A percentile compares a stretch with the other conserved stretches of the same genome.
These are phyloP conservation scores for Penicillium desertorum DNA, from an alignment of 495 filamentous ascomycete genomes.

Conservation along the genomic window DNA sequence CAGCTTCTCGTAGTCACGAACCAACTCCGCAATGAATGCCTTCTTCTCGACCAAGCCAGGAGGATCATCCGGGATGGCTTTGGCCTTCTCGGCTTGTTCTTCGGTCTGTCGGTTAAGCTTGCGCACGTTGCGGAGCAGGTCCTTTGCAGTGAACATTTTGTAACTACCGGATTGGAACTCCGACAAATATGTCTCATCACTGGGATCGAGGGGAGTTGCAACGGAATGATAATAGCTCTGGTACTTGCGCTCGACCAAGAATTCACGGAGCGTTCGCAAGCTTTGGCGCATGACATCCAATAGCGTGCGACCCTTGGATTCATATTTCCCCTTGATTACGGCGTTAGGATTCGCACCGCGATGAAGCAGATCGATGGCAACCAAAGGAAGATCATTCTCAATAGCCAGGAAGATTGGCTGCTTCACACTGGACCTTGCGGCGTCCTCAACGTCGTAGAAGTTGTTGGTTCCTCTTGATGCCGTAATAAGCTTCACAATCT, in stretches of 20 bases:
- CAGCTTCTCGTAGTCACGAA: constrained; percentile 52
- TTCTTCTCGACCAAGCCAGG: constrained; percentile 52
- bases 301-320: not conserved
- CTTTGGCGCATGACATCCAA: constrained; percentile 44
- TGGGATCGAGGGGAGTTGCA: constrained; percentile 27
- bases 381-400: constrained; percentile 44
- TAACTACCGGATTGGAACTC: constrained; percentile 51
- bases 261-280: constrained; percentile 47
- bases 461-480: not conserved
- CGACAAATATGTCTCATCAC: constrained; percentile 43
- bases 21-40: constrained; percentile 45
- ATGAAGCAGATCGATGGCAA: constrained; percentile 56
- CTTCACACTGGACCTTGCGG: constrained; percentile 36
- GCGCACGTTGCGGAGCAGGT: constrained; percentile 17
- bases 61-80: constrained; percentile 5
- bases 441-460: constrained; percentile 31
- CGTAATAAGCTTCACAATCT: constrained; percentile 42
- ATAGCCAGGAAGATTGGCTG: constrained; percentile 65
- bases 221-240: constrained; percentile 3
- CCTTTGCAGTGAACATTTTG: constrained; percentile 43
- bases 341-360: constrained; percentile 59
- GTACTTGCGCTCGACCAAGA: constrained; percentile 17
- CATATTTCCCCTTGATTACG: constrained; percentile 37
- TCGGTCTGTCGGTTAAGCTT: constrained; percentile 10
- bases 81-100: not conserved